Percentiles rank a stretch among this genome's conserved stretches.
Conservation (phyloP, 1,284 basidiomycete species). For the Cryptococcus hybrid region DNA sequence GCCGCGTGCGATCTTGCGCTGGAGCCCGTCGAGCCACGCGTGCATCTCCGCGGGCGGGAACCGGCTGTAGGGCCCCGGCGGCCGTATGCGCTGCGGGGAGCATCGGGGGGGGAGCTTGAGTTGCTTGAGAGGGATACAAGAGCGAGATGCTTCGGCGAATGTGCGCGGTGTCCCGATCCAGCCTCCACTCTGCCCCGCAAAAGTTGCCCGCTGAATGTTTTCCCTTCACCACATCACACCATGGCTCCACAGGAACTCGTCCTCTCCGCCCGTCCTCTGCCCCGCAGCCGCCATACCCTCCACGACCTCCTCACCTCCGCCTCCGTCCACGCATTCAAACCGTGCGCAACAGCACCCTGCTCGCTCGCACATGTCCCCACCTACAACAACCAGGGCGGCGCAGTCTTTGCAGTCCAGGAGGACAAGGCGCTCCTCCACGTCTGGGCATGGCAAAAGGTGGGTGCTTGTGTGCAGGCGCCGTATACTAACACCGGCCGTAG, state of each 20-base stretch:
- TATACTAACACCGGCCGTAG: constrained; percentile 50
- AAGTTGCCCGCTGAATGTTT: neutral
- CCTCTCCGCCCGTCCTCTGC: constrained; percentile 36
- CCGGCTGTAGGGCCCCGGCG: neutral
- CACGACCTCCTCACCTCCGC: constrained; percentile 48
- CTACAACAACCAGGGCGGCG: constrained; percentile 42
- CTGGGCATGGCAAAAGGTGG: constrained; percentile 54
- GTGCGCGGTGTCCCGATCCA: too few relatives aligned
- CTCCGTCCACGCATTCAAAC: constrained; percentile 49
- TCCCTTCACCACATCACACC: neutral
- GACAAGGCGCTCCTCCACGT: constrained; percentile 49
- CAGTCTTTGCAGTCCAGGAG: constrained; percentile 50
- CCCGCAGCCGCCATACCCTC: constrained; percentile 44
- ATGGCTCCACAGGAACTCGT: constrained; percentile 47
- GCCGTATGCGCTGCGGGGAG: constrained; percentile 3
- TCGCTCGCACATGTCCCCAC: constrained; percentile 40
- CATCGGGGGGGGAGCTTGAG: too few relatives aligned
- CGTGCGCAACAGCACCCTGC: constrained; percentile 35
- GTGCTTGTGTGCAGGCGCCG: neutral
- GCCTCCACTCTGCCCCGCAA: neutral
- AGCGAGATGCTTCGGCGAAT: too few relatives aligned
- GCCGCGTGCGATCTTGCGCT: constrained; percentile 28
- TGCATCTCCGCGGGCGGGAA: constrained; percentile 14
- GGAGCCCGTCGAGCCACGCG: constrained; percentile 30
- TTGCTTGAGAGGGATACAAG: too few relatives aligned